Percentiles rank a stretch among this genome's conserved stretches.
Conservation (phyloP, 768 basidiomycete species). For the Exidia glandulosa region DNA sequence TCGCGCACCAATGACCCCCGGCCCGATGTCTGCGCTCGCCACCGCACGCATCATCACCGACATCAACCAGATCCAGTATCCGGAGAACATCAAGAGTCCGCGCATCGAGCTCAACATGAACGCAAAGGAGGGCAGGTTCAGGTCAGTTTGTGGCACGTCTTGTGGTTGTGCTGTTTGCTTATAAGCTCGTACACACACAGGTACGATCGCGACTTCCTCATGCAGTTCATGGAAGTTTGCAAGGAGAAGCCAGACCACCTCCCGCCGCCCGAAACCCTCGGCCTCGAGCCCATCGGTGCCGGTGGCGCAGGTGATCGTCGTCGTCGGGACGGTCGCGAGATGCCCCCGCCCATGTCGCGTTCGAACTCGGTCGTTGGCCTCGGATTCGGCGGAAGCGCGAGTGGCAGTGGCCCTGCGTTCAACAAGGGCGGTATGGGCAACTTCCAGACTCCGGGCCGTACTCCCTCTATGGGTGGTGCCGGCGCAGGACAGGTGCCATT, state of each 20-base stretch:
- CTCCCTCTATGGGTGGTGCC: background rate
- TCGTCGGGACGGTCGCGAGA: too few species aligned
- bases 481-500: background rate
- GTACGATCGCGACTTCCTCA: constrained; percentile 95
- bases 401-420: background rate
- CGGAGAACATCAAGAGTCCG: constrained; percentile 74
- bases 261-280: constrained; percentile 82
- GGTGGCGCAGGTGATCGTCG: too few species aligned
- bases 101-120: constrained; percentile 73
- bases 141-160: constrained; percentile 29
- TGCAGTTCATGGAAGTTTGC: constrained; percentile 93
- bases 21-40: constrained; percentile 33
- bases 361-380: constrained; percentile 8
- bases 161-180: background rate
- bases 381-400: background rate
- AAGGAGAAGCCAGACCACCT: constrained; percentile 89
- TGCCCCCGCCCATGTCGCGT: too few species aligned
- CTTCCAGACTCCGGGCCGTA: constrained; percentile 13
- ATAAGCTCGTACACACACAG: constrained; percentile 25
- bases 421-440: constrained; percentile 10
- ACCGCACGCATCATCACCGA: constrained; percentile 82
- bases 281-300: constrained; percentile 46
- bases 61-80: constrained; percentile 66
- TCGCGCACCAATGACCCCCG: constrained; percentile 4
- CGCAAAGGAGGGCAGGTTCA: constrained; percentile 81